Evolutionary conservation across 768 basidiomycete genomes (phyloP).

Genomic region (Mycena polygramma): DNA sequence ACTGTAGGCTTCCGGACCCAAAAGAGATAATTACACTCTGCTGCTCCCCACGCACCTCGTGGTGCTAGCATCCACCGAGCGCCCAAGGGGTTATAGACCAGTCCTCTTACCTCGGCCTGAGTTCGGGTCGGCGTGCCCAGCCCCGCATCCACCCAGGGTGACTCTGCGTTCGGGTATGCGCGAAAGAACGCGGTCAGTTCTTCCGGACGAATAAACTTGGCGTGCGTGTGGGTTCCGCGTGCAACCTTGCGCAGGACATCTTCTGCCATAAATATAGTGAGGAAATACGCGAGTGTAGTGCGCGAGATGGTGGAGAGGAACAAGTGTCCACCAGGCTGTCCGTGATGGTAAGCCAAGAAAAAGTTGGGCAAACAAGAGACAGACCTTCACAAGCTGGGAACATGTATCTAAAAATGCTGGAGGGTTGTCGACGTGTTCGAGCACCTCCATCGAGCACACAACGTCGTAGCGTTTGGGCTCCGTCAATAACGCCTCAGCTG

Average conservation of each 20-base stretch:
- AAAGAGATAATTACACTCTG: slow-evolving; percentile 84
- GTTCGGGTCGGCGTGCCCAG: slow-evolving; percentile 61
- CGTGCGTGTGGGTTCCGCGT: slow-evolving; percentile 90
- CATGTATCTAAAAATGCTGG: slow-evolving; percentile 84
- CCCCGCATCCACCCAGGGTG: slow-evolving; percentile 26
- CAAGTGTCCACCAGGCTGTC: slow-evolving; percentile 93
- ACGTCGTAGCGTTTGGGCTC: slow-evolving; percentile 84
- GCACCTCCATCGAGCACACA: slow-evolving; percentile 97
- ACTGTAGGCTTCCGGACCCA: slow-evolving; percentile 83
- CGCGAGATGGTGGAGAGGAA: slow-evolving; percentile 97
- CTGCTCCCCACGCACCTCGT: slow-evolving; percentile 65
- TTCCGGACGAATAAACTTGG: slow-evolving; percentile 89
- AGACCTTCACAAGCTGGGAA: slow-evolving; percentile 88
- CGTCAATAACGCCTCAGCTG: slow-evolving; percentile 80
- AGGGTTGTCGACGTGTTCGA: slow-evolving; percentile 98
- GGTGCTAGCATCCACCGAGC: slow-evolving; percentile 80
- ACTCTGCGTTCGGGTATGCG: slow-evolving; percentile 51
- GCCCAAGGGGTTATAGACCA: slow-evolving; percentile 80
- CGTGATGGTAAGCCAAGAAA: background rate
- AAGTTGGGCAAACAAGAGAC: background rate
- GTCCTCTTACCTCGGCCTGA: slow-evolving; percentile 85
- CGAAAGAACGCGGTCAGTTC: slow-evolving; percentile 91
- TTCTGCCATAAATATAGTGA: slow-evolving; percentile 80
- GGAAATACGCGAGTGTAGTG: slow-evolving; percentile 62
- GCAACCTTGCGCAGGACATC: slow-evolving; percentile 83